These are phyloP conservation scores for Aspergillus saccharolyticus DNA, from an alignment of 495 filamentous ascomycete genomes.

Conservation along the genomic window DNA sequence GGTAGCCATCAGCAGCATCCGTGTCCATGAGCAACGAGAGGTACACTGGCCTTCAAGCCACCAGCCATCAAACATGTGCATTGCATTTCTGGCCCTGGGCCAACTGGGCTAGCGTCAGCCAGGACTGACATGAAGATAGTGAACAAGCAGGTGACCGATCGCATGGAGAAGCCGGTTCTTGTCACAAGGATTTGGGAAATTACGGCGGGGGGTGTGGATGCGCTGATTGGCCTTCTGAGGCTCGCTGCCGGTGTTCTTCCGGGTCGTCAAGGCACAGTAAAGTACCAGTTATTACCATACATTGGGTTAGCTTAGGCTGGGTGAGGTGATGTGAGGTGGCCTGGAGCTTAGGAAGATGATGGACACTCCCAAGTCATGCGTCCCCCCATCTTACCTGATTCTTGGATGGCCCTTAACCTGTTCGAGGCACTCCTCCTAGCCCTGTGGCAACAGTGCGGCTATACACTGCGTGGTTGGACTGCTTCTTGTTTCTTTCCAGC, in stretches of 20 bases:
- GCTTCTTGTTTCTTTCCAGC: not conserved
- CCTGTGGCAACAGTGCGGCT: conserved; percentile 5
- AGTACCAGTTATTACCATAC: not conserved
- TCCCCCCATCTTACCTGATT: not conserved
- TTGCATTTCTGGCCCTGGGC: not conserved
- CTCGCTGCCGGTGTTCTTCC: not conserved
- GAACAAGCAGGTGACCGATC: not conserved
- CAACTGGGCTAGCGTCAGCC: not conserved
- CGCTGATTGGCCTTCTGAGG: conserved; percentile 9
- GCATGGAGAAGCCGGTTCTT: not conserved
- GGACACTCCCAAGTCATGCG: not conserved
- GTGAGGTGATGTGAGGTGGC: not conserved
- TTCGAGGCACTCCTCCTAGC: conserved; percentile 3
- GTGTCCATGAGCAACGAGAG: not conserved
- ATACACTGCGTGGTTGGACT: not conserved
- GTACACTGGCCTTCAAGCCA: not conserved
- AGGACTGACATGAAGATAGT: not conserved
- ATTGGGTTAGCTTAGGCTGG: not conserved
- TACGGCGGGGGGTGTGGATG: conserved; percentile 8
- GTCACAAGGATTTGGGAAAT: conserved; percentile 9
- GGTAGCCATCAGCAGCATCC: not conserved
- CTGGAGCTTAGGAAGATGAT: not conserved
- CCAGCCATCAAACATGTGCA: not conserved
- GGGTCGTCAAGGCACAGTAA: not conserved
- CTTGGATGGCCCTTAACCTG: not conserved